Base-by-base conservation (phyloP, 176 grass and related monocot genomes). In the Canna indica region DNA sequence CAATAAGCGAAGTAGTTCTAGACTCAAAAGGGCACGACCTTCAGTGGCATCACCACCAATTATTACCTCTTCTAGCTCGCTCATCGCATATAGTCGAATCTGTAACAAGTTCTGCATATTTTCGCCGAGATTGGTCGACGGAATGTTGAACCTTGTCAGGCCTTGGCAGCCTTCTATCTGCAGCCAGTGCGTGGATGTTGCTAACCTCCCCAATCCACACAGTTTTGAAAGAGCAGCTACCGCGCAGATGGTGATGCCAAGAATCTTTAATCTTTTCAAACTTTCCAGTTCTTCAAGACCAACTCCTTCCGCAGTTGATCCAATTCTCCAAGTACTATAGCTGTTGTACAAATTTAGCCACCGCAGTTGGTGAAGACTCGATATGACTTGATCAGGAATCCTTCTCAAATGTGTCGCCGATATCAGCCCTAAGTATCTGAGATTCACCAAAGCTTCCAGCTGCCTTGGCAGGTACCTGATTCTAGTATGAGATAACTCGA, bases 401-500 rank as follows among this genome's bases (percentile, higher is more conserved):
- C 59, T 62, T 62, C 59, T 62, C 59, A 62, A 62, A 33, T 18
- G 12, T 18, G 59, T 32, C 14, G 29, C 29, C 5, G 28, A 61
- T 61, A 14, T 0, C 27, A 62, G 3, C 59, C 1, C 12, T 5
- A 62, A 62, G 30, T 17, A 62, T 16, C 87, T 73, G 48, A 95
- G 75, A 60, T 83, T 95, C 22, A 71, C 67, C 50, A 95, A 73
- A 7, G 79, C 53, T 54, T 86, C 82, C 24, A 95, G 70, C 77
- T 95, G 87, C 72, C 39, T 79, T 33, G 91, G 87, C 41, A 95
- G 57, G 26, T 72, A 65, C 48, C 71, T 75, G 60, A 95, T 88
- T 46, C 83, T 77, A 38, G 87, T 95, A 39, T 79, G 76, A 29
- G 87, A 95, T 56, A 95, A 50, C 81, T 95, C 91, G 71, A 95